Evolutionary conservation across 2,329 filamentous ascomycete species (phyloP).

Genomic region (Sporothrix brasiliensis): DNA sequence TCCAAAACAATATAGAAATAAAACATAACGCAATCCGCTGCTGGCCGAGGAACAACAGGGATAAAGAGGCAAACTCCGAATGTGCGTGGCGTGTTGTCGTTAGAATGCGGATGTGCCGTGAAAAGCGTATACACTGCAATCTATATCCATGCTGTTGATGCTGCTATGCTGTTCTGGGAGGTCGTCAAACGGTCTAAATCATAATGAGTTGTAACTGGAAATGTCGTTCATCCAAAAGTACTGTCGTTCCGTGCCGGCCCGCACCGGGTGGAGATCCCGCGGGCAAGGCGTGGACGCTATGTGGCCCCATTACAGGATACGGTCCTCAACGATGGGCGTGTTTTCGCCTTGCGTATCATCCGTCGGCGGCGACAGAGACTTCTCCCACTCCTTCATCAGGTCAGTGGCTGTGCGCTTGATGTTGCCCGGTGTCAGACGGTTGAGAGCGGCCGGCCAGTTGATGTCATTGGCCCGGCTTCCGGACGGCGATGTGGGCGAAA

Average conservation of each 20-base stretch:
- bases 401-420: slow-evolving; percentile 81
- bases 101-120: neutral
- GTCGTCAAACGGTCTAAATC: slow-evolving; percentile 21
- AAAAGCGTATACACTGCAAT: neutral
- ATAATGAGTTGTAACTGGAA: slow-evolving; percentile 8
- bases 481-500: slow-evolving; percentile 36
- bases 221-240: slow-evolving; percentile 17
- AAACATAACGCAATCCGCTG: neutral
- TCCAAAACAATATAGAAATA: slow-evolving; percentile 2
- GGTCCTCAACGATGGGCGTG: neutral
- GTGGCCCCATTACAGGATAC: neutral
- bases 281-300: neutral
- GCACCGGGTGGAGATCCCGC: neutral
- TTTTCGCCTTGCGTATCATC: slow-evolving; percentile 12
- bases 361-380: slow-evolving; percentile 63
- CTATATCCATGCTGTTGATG: slow-evolving; percentile 17
- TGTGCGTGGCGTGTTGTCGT: neutral
- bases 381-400: slow-evolving; percentile 91
- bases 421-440: slow-evolving; percentile 72
- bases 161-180: neutral
- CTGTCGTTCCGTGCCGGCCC: neutral
- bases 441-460: slow-evolving; percentile 68
- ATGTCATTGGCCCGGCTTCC: slow-evolving; percentile 57
- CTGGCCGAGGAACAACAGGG: neutral
- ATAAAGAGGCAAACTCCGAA: slow-evolving; percentile 17